Base-by-base conservation (phyloP, 1,284 basidiomycete genomes). In the Meira miltonrushii region DNA sequence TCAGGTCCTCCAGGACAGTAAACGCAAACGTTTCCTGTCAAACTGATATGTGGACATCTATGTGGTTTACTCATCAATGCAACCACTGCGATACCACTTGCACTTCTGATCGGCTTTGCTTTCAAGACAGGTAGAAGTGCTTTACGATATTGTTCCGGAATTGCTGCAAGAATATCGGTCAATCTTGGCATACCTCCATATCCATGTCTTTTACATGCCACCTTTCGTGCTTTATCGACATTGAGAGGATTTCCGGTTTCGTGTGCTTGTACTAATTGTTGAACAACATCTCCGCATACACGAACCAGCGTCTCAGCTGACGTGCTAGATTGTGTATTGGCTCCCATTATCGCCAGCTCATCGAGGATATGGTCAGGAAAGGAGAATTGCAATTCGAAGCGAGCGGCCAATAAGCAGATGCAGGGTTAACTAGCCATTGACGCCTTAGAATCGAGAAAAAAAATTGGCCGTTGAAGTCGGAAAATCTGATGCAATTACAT, bases 1-100 rank as follows among this genome's bases (percentile, higher is more conserved):
- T 99, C 95, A 4, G 95, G 95, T 9, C 95, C 95, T 57, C 95
- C 95, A 12, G 95, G 95, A 77, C 95, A 99, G 79, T 99, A 98
- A 86, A 98, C 94, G 81, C 95, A 98, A 55, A 99, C 97, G 76
- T 98, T 97, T n/a, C 95, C 95, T 0, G 95, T 99, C 88, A 99
- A 94, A 6, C 95, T 95, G 61, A 99, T 98, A 80, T 99, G 95
- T 5, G 95, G 95, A 82, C 95, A 99, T 54, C 95, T 85, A 83
- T 99, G 95, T 1, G 95, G 95, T 79, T 98, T 99, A 83, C 93
- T 96, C 95, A 99, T 99, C 40, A 99, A 94, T 4, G 95, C 95
- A 5, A 99, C 95, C 15, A 98, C 95, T 1, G 95, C 95, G 60
- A 95, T 94, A 59, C 95, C 95, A 79, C 90, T 93, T 1, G 95